Base-by-base conservation (phyloP, 1,139 yeast species). In the Saccharomyces hybrid region DNA sequence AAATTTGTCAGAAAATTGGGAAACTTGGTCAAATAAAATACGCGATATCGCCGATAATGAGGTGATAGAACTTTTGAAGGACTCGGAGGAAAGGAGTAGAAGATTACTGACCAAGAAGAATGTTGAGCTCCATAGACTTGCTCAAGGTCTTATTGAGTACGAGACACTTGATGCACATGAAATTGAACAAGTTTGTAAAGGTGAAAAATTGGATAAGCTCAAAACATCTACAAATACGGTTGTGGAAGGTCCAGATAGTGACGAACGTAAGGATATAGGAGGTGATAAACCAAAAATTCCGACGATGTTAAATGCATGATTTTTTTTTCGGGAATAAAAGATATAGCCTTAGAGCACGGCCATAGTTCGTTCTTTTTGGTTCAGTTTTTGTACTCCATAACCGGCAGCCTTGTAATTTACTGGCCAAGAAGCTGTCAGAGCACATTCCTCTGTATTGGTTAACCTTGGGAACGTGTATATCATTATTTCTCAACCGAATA, bases 121-220 rank as follows among this genome's bases (percentile, higher is more conserved):
- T 52, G 68, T 76, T n/a, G 98, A 93, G 70, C 78, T 95, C 62
- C 84, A 85, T 67, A 77, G 97, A 63, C 76, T 95, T 59, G 99
- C 99, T 0, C 88, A 88, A 69, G 99, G 97, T 2, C 79, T 95
- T 60, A 78, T 95, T 61, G 97, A 93, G 71, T 95, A 90, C 72
- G 99, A 95, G 74, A 95, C 99, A 0, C 78, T 95, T 62, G 93
- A 88, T 50, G 85, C 85, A 61, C 95, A 85, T 34, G 99, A 95
- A 70, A 93, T 93, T 78, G 95, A 87, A 66, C 83, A 81, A 65
- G 81, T 93, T 52, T 90, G 89, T 46, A 77, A 76, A 57, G 99
- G 99, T 34, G 90, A 87, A 66, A 69, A 79, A 49, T 76, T 91
- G 51, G 79, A 77, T 61, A 85, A 86, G 71, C 79, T 81, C 50